Evolutionary conservation across 768 basidiomycete genomes (phyloP).

Genomic region (Lactarius sanguifluus): DNA sequence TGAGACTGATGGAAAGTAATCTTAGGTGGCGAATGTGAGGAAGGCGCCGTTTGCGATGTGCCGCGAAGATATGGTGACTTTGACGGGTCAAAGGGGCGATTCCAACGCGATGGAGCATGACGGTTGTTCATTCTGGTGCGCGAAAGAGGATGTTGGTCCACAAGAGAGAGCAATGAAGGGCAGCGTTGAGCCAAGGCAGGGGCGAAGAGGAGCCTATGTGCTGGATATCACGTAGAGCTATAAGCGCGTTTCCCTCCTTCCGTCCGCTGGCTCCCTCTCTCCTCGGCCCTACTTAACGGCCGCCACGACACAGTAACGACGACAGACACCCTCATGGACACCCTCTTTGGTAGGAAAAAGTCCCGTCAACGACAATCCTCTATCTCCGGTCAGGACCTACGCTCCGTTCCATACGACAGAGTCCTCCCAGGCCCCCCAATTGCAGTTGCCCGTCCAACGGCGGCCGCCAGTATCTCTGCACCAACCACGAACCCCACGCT

Average conservation of each 20-base stretch:
- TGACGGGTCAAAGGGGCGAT: slow-evolving; percentile 17
- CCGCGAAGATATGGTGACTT: neutral
- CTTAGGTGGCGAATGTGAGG: slow-evolving; percentile 20
- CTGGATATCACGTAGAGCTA: neutral
- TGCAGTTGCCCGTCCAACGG: slow-evolving; percentile 42
- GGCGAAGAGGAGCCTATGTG: neutral
- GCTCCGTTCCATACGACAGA: slow-evolving; percentile 73
- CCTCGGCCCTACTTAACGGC: slow-evolving; percentile 1
- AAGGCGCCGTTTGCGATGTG: neutral
- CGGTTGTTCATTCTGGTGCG: slow-evolving; percentile 19
- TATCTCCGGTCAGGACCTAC: slow-evolving; percentile 57
- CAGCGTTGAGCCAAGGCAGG: slow-evolving; percentile 26
- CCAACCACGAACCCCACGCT: slow-evolving; percentile 83
- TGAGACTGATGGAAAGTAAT: slow-evolving; percentile 8
- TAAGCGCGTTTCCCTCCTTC: neutral
- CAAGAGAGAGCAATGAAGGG: slow-evolving; percentile 23
- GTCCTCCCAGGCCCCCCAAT: slow-evolving; percentile 60
- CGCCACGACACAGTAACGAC: slow-evolving; percentile 1
- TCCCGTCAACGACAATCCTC: slow-evolving; percentile 61
- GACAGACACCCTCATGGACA: slow-evolving; percentile 49
- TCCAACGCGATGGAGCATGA: slow-evolving; percentile 24
- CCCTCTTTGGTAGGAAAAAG: slow-evolving; percentile 60
- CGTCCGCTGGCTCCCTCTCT: neutral
- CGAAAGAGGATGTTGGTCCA: slow-evolving; percentile 26
- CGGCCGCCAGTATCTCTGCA: slow-evolving; percentile 58